Evolutionary conservation across 345 rosid species (phyloP).

Genomic region (Alliaria petiolata): DNA sequence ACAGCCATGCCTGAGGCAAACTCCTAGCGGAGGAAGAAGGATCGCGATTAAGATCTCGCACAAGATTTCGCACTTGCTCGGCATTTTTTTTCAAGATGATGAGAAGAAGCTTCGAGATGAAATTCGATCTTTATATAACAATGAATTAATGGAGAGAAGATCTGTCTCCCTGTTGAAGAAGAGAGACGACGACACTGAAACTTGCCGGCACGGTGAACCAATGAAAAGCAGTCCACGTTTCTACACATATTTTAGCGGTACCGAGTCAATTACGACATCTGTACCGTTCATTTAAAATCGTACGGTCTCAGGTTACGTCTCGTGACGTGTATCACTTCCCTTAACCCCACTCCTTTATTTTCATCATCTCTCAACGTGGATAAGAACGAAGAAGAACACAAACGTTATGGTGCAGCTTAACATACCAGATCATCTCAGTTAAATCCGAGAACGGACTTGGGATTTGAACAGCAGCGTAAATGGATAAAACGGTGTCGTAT

Average conservation of each 20-base stretch:
- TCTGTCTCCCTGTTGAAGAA: too few species aligned
- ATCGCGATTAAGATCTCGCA: constrained; percentile 86
- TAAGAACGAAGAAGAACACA: neutral
- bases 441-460: neutral
- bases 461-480: too few species aligned
- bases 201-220: constrained; percentile 2
- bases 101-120: neutral
- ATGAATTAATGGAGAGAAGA: neutral
- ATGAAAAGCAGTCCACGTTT: neutral
- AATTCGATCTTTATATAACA: neutral
- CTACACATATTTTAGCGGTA: neutral
- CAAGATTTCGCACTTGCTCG: constrained; percentile 51
- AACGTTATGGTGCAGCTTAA: neutral
- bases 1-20: constrained; percentile 82
- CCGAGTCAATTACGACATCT: constrained; percentile 7
- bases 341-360: neutral
- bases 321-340: neutral
- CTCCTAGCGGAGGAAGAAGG: constrained; percentile 84
- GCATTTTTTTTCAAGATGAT: constrained; percentile 42
- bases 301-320: constrained; percentile 6
- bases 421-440: neutral
- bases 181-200: neutral
- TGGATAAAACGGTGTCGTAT: neutral
- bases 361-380: neutral
- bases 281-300: constrained; percentile 10